phyloP scores from a whole-genome alignment of 306 rosid genomes.

The Sindora glabra region DNA sequence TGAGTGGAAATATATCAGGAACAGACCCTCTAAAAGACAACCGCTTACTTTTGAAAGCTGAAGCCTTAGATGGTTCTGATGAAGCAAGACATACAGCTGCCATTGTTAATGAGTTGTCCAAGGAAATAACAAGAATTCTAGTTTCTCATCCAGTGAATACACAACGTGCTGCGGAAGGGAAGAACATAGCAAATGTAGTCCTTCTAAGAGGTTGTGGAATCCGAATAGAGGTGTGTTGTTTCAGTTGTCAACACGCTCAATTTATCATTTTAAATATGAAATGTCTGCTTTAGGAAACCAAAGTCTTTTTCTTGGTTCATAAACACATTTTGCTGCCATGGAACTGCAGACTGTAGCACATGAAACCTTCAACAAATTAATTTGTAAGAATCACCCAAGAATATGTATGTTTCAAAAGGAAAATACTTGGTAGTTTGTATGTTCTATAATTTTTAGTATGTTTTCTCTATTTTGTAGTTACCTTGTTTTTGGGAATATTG shows the following conservation, averaged over 20 bases:
- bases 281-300: not conserved
- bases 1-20: conserved; percentile 96
- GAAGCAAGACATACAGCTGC: conserved; percentile 81
- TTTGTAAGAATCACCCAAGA: not conserved
- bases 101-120: conserved; percentile 80
- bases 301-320: not conserved
- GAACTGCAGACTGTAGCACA: no score
- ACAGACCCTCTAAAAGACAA: conserved; percentile 92
- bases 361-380: not conserved
- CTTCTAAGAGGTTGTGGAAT: conserved; percentile 93
- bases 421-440: not conserved
- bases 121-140: conserved; percentile 78
- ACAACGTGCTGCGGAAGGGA: conserved; percentile 77
- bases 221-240: conserved; percentile 74
- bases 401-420: not conserved
- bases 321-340: not conserved
- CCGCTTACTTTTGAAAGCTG: conserved; percentile 82
- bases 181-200: conserved; percentile 81
- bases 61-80: conserved; percentile 70
- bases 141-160: conserved; percentile 81
- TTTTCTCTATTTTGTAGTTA: not conserved
- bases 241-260: not conserved
- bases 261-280: conserved; percentile 1
- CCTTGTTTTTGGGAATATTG: not conserved
- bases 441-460: not conserved